These are phyloP conservation scores for Bidens hawaiensis DNA, from an alignment of 140 eudicot genomes.

Conservation along the genomic window DNA sequence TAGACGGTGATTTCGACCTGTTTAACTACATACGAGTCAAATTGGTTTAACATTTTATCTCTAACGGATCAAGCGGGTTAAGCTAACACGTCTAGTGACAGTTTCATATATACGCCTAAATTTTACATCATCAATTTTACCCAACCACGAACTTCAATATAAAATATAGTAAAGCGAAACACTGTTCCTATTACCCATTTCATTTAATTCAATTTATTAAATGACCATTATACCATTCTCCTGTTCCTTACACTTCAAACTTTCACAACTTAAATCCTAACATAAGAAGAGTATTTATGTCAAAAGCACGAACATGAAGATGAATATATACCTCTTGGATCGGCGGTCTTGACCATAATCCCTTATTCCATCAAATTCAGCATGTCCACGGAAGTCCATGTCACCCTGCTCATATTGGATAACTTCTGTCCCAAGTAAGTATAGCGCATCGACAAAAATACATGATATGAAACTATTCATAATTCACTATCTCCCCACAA, in stretches of 20 bases:
- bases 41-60: neutral
- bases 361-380: slow-evolving; percentile 92
- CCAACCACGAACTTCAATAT: too few relatives aligned
- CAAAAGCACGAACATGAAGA: too few relatives aligned
- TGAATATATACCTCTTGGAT: slow-evolving; percentile 69
- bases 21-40: neutral
- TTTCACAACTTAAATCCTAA: too few relatives aligned
- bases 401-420: slow-evolving; percentile 91
- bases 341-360: slow-evolving; percentile 78
- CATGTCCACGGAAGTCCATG: slow-evolving; percentile 71
- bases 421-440: slow-evolving; percentile 98
- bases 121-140: too few relatives aligned
- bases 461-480: slow-evolving; percentile 16
- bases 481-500: slow-evolving; percentile 8
- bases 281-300: too few relatives aligned
- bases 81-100: neutral
- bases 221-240: too few relatives aligned
- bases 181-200: too few relatives aligned
- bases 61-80: neutral
- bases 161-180: too few relatives aligned
- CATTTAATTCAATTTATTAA: too few relatives aligned
- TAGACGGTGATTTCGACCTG: neutral
- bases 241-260: too few relatives aligned
- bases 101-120: too few relatives aligned
- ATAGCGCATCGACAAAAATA: slow-evolving; percentile 78